Evolutionary conservation across 306 rosid species (phyloP), one percentile per base, ranked within the genome.

Genomic region (Ormosia semicastrata): DNA sequence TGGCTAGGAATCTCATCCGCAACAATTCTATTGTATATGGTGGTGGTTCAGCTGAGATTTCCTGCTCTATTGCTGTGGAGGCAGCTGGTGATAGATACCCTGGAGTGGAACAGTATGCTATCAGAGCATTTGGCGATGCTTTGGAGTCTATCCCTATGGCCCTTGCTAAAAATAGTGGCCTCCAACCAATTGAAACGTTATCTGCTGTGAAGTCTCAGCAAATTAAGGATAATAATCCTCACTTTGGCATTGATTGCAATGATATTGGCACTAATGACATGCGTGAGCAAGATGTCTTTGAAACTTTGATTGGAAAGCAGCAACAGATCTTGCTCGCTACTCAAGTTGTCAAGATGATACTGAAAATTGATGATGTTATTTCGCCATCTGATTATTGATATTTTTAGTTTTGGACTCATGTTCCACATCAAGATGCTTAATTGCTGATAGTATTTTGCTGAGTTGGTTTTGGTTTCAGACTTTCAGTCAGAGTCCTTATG

Each of bases 91-190:
- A 95, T 81, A 88, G 66, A 86, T 83, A 90, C 80, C 99, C 97
- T 54, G 98, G 98, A 74, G 97, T 95, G 57, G 98, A 95, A 81
- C 98, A 95, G 99, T 95, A 95, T 87, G 99, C 99, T 53, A 89
- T 95, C 24, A 90, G 99, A 90, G 98, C 92, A 67, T 95, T 95
- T 79, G 99, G 94, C 0, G 98, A 95, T 84, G 99, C 98, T 46
- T 81, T 95, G 92, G 98, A 95, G 66, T 56, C 93, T 49, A 71
- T 95, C 4, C 97, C 99, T 0, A 95, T 95, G 99, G 99, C 99
- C 18, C 99, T 95, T 64, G 99, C 99, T 4, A 97, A 95, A 89
- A 95, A 95, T 75, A 95, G 98, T 73, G 99, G 99, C 10, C 97
- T 95, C 50, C 99, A 95, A 73, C 96, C 98, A 9, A 93, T 95